A percentile compares a stretch with the other conserved stretches of the same genome.
Conservation (phyloP, 1,284 basidiomycete species). For the Leccinum variabile region DNA sequence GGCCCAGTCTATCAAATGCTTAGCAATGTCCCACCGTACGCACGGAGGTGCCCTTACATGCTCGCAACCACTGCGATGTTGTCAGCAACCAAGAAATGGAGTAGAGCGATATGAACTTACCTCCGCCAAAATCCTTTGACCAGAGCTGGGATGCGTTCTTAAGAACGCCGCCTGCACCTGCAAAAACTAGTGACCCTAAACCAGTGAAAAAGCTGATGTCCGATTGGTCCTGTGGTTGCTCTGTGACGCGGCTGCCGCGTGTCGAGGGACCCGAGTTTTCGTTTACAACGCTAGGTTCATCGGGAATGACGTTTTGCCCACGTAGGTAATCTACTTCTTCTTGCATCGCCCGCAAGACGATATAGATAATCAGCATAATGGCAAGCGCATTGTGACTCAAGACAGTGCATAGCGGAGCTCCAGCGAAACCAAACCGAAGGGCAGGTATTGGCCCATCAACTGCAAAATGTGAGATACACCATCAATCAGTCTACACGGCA, state of each 20-base stretch:
- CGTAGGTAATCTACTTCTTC: conserved; percentile 23
- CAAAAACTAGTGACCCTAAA: conserved; percentile 18
- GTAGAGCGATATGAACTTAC: conserved; percentile 11
- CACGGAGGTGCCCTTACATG: conserved; percentile 19
- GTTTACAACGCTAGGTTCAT: conserved; percentile 11
- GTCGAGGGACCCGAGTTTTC: conserved; percentile 1
- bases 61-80: conserved; percentile 23
- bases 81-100: conserved; percentile 11
- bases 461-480: conserved; percentile 2
- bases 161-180: conserved; percentile 22
- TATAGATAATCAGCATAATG: conserved; percentile 24
- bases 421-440: conserved; percentile 29
- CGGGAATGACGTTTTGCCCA: conserved; percentile 12
- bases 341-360: conserved; percentile 21
- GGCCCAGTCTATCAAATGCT: conserved; percentile 22
- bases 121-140: conserved; percentile 33
- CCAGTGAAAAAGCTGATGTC: conserved; percentile 17
- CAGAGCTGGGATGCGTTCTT: conserved; percentile 32
- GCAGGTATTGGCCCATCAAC: conserved; percentile 31
- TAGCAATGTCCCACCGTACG: conserved; percentile 3
- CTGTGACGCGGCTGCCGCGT: background rate
- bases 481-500: background rate
- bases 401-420: conserved; percentile 31
- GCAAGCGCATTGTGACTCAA: conserved; percentile 31
- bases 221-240: conserved; percentile 1